A percentile compares a stretch with the other conserved stretches of the same genome.
Conservation (phyloP, 345 rosid species). For the Abelmoschus esculentus region DNA sequence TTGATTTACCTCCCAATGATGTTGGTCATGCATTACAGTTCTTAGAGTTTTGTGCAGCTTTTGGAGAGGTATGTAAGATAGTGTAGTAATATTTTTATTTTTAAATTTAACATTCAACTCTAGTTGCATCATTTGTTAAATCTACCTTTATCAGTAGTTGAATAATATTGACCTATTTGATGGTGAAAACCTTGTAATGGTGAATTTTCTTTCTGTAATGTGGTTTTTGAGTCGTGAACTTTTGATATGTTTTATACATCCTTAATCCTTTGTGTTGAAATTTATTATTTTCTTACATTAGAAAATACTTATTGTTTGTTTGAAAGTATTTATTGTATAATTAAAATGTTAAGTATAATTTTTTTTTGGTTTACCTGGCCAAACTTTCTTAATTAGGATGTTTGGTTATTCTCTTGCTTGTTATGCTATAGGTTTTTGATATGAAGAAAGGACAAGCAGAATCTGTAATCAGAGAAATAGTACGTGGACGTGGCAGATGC, state of each 20-base stretch:
- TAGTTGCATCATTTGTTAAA: not conserved
- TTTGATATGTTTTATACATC: not conserved
- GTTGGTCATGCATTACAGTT: conserved; percentile 72
- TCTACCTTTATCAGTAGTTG: not conserved
- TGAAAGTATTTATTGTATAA: not conserved
- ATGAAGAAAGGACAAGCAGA: conserved; percentile 70
- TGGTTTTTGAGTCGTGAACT: not conserved
- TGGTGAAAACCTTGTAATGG: not conserved
- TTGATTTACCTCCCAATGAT: conserved; percentile 49
- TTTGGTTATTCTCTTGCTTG: conserved; percentile 8
- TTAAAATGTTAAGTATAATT: not conserved
- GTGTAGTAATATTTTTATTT: not conserved
- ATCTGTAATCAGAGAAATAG: conserved; percentile 52
- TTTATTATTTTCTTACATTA: not conserved
- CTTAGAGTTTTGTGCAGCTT: conserved; percentile 72
- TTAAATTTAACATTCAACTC: not conserved
- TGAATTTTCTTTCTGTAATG: not conserved
- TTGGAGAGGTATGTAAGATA: conserved; percentile 46
- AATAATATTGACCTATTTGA: not conserved
- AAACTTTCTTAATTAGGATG: not conserved
- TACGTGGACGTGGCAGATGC: conserved; percentile 40
- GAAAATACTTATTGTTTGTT: not conserved
- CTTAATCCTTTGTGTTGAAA: not conserved
- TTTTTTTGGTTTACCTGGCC: not conserved
- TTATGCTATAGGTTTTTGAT: conserved; percentile 45